Base-by-base conservation (phyloP, 768 basidiomycete genomes). In the Paxillus rubicundulus region DNA sequence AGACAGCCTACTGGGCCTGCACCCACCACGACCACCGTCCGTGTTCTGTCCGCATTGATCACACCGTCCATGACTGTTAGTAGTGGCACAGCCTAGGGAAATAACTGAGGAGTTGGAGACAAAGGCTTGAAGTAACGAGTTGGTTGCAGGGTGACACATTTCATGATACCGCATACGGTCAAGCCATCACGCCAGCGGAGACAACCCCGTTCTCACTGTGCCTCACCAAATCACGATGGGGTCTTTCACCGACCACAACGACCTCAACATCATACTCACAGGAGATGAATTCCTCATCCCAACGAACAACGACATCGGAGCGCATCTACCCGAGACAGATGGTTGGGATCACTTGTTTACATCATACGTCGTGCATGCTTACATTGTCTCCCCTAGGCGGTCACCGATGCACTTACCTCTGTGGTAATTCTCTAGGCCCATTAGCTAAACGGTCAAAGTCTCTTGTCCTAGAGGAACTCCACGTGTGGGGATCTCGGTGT, bases 1-100 rank as follows among this genome's bases (percentile, higher is more conserved):
- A 98, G 86, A 67, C 93, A 94, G 20, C 96, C 96, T 14, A 99
- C 96, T 8, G 96, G 95, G 0, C 96, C 96, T 49, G 87, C 95
- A 37, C 96, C 96, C 20, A 89, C 81, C 36, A 90, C 74, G 42
- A 86, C 74, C n/a, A 77, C 85, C 59, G 79, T 82, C 24, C 75
- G 74, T 33, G 50, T 36, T 7, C 28, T 52, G 16, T 39, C 39
- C 37, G 36, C 41, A 42, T 46, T 48, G 24, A 36, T 18, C 13
- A 49, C 39, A 14, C 50, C 50, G 49, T 38, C 56, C 66, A 64
- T 63, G 39, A 45, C 24, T 42, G 24, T 24, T 14, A 28, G 13
- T 36, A 32, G 32, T 17, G 24, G 7, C 28, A 30, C 32, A 14
- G 32, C 37, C 24, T 18, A 14, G 37, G 38, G 10, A 14, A 10